Base-by-base conservation (phyloP, 2,329 filamentous ascomycete species). In the Lomentospora prolificans region DNA sequence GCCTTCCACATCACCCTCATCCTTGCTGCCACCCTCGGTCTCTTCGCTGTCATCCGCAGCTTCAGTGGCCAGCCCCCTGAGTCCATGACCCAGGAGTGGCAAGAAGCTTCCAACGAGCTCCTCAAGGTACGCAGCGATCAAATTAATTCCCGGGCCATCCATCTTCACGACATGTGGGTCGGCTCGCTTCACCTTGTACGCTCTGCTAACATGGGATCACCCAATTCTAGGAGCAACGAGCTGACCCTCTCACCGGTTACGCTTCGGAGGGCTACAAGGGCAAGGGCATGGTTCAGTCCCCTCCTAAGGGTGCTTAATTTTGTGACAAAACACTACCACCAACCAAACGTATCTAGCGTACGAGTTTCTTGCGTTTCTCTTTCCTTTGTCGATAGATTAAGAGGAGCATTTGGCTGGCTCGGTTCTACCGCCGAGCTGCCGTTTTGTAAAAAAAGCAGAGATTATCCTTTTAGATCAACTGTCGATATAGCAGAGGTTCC, bases 41-140 rank as follows among this genome's bases (percentile, higher is more conserved):
- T 96, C 72, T 97, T 97, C 77, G 77, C 76, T 65, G 60, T 72
- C 65, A 81, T 88, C 70, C 87, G 91, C 66, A 63, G 80, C 63
- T 85, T 89, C 70, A 90, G 87, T 66, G 80, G 82, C 69, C 81
- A 82, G 58, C 67, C 81, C 60, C 94, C 94, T 63, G 77, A 79
- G 72, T 95, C 92, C 67, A 95, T 99, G 91, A 92, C 79, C 76
- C 88, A 89, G 80, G 94, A 99, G 76, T 97, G 88, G 84, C 90
- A 99, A 78, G 90, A 97, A 79, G 87, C 87, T 64, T 81, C 86
- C 64, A 96, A 99, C 75, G 94, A 96, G 78, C 94, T 88, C 74
- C 80, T 96, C 72, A 91, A 85, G 82, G 92, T 95, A 76, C 66
- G 84, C 75, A 44, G 41, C 30, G 24, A 27, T n/a, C 50, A n/a